A percentile compares a stretch with the other conserved stretches of the same genome.
Conservation (phyloP, 345 rosid species). For the Eucalyptus globulus region DNA sequence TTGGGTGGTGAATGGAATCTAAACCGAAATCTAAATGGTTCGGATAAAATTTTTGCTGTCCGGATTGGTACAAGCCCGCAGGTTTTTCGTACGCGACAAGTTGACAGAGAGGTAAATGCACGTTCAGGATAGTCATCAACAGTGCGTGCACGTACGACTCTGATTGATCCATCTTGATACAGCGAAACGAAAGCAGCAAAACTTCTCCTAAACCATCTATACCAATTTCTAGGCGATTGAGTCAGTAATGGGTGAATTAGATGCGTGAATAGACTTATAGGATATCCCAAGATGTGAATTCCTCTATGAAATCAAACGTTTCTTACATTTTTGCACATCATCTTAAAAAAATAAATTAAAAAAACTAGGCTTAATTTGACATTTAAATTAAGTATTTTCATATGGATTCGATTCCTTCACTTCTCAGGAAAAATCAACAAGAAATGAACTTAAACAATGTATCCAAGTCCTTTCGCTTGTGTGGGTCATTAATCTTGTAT, state of each 20-base stretch:
- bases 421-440: not conserved
- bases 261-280: not conserved
- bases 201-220: not conserved
- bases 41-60: not conserved
- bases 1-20: not conserved
- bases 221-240: not conserved
- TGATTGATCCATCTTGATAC: not conserved
- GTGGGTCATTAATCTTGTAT: not conserved
- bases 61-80: not conserved
- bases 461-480: not conserved
- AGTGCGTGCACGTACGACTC: not conserved
- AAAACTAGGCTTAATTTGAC: not conserved
- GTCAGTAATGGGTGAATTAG: not conserved
- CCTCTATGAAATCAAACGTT: not conserved
- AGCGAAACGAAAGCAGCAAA: not conserved
- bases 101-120: not conserved
- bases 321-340: too few species aligned
- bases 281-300: not conserved
- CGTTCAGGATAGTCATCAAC: not conserved
- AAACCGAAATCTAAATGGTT: not conserved
- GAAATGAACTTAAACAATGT: not conserved
- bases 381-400: accelerated
- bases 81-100: not conserved
- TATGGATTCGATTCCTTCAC: not conserved
- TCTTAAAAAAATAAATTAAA: too few species aligned